Evolutionary conservation across 202 grass and related monocot genomes (phyloP).

Genomic region (Panicum virgatum): DNA sequence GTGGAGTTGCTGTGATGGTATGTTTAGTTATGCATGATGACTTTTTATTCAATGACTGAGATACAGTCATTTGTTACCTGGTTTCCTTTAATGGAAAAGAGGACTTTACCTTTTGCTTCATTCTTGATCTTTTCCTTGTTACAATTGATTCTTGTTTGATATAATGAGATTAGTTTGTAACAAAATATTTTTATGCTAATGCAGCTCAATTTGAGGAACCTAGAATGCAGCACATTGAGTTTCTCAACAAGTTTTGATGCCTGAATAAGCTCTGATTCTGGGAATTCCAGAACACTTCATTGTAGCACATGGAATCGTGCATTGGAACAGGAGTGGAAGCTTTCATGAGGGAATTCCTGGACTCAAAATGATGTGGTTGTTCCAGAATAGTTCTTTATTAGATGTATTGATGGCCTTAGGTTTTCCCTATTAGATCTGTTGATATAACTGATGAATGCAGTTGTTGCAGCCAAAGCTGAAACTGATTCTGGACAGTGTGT

Average conservation of each 20-base stretch:
- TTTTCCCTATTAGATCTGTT: conserved; percentile 4
- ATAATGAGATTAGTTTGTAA: conserved; percentile 3
- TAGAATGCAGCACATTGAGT: conserved; percentile 84
- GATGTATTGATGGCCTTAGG: conserved; percentile 35
- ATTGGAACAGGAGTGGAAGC: not conserved
- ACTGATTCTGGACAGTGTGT: not conserved
- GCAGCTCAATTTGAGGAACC: conserved; percentile 91
- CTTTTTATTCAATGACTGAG: too few species aligned
- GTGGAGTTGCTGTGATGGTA: conserved; percentile 87
- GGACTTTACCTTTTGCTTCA: too few species aligned
- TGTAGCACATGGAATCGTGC: not conserved
- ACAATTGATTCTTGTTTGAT: not conserved
- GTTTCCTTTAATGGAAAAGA: too few species aligned
- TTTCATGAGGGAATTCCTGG: not conserved
- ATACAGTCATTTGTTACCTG: not conserved
- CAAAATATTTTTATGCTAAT: conserved; percentile 34
- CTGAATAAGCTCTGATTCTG: conserved; percentile 19
- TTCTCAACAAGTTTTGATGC: conserved; percentile 78
- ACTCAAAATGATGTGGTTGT: conserved; percentile 17
- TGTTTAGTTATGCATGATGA: conserved; percentile 9
- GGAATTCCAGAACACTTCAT: not conserved
- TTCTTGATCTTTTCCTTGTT: conserved; percentile 15
- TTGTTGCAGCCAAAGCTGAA: conserved; percentile 10
- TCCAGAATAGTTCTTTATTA: not conserved
- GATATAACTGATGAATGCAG: not conserved